Evolutionary conservation across 345 rosid species (phyloP).

Genomic region (Hirschfeldia incana): DNA sequence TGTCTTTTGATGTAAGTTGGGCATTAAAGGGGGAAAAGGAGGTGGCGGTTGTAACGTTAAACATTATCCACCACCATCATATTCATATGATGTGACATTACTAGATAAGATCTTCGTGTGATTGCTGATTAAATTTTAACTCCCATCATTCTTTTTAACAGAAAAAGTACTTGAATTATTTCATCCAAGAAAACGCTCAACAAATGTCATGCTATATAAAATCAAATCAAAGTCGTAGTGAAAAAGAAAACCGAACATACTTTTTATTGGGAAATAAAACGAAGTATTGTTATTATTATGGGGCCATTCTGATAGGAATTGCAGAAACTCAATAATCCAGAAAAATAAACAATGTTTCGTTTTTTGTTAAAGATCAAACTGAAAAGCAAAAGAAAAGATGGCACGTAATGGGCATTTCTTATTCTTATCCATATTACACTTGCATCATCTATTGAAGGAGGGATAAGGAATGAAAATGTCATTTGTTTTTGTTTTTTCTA

Average conservation of each 20-base stretch:
- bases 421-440: constrained; percentile 36
- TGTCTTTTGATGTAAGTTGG: constrained; percentile 19
- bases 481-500: constrained; percentile 34
- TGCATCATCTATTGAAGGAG: background rate
- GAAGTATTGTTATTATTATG: background rate
- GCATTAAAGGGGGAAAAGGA: background rate
- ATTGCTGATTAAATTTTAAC: background rate
- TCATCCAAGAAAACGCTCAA: background rate
- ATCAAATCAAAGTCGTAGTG: background rate
- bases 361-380: background rate
- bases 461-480: constrained; percentile 41
- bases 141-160: constrained; percentile 18
- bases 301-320: background rate
- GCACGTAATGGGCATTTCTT: constrained; percentile 37
- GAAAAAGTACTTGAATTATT: constrained; percentile 15
- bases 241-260: background rate
- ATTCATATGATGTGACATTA: constrained; percentile 38
- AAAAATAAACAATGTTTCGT: background rate
- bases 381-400: constrained; percentile 25
- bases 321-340: background rate
- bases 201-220: background rate
- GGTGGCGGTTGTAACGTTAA: constrained; percentile 37
- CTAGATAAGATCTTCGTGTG: constrained; percentile 15
- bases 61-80: constrained; percentile 31
- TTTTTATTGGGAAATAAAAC: background rate